Percentiles rank a stretch among this genome's conserved stretches.
These are phyloP conservation scores for Volvox africanus DNA, from an alignment of 139 green algal species.

Conservation along the genomic window DNA sequence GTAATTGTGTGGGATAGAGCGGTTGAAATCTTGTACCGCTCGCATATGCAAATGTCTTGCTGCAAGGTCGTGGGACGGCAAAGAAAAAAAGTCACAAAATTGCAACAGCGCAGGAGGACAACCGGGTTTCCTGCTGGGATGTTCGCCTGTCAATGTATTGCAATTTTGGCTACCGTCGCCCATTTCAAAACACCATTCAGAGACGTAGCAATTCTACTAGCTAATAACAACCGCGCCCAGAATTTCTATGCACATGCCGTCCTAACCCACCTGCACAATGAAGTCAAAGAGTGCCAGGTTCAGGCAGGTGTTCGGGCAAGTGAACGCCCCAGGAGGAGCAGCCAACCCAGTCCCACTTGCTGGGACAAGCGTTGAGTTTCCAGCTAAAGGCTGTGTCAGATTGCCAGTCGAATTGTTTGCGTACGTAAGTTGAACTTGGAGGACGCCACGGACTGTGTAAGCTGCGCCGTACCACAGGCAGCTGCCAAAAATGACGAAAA, in stretches of 20 bases:
- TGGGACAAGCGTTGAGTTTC: neutral
- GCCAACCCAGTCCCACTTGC: too few relatives aligned
- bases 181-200: neutral
- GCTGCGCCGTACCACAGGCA: slow-evolving; percentile 53
- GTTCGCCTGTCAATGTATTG: too few relatives aligned
- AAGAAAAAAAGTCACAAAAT: neutral
- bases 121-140: too few relatives aligned
- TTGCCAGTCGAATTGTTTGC: neutral
- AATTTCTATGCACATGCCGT: too few relatives aligned
- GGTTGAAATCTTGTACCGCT: neutral
- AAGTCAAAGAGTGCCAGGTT: slow-evolving; percentile 47
- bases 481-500: slow-evolving; percentile 54
- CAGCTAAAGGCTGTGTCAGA: neutral
- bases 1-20: neutral
- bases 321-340: neutral
- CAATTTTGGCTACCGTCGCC: too few relatives aligned
- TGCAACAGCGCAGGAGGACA: neutral
- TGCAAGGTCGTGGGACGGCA: neutral
- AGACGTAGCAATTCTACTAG: neutral
- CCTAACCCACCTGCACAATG: slow-evolving; percentile 18
- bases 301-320: slow-evolving; percentile 21
- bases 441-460: slow-evolving; percentile 36
- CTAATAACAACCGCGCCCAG: neutral
- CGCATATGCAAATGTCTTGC: slow-evolving; percentile 34
- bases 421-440: neutral